Conservation (phyloP, 108 stramenopile genomes). For the Schizochytrium sp. region DNA sequence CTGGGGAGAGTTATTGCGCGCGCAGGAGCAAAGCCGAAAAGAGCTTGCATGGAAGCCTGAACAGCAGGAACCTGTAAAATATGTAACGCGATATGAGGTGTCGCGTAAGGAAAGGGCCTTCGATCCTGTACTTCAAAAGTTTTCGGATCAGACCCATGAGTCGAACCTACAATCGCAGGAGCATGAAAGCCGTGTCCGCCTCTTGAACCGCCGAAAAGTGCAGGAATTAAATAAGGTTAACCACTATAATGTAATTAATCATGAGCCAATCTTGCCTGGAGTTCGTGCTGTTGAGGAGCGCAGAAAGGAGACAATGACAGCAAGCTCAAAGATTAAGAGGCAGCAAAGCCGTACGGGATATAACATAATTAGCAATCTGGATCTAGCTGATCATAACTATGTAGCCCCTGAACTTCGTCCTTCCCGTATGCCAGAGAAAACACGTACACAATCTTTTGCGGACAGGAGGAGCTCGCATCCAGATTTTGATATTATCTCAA, state of each 20-base stretch:
- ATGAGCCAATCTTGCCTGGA: background rate
- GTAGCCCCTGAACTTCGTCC: background rate
- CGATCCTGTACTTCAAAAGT: constrained; percentile 55
- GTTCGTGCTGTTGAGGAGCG: constrained; percentile 1
- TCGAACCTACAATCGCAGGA: background rate
- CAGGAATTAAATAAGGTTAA: constrained; percentile 11
- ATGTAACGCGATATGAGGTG: constrained; percentile 55
- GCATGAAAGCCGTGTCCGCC: too few species aligned
- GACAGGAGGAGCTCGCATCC: background rate
- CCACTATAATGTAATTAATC: constrained; percentile 48
- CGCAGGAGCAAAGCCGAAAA: background rate
- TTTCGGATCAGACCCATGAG: background rate
- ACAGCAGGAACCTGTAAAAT: constrained; percentile 26
- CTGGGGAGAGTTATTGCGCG: too few species aligned
- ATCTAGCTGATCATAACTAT: constrained; percentile 45
- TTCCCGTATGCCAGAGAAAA: background rate
- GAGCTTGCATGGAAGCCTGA: constrained; percentile 35
- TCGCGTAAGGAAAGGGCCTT: constrained; percentile 47
- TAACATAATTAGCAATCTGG: constrained; percentile 47
- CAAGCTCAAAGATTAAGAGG: background rate
- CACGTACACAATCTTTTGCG: background rate
- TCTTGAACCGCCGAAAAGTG: constrained; percentile 16
- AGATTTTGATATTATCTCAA: constrained; percentile 48
- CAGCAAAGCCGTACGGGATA: background rate
- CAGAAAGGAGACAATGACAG: background rate